Percentiles rank a stretch among this genome's conserved stretches.
Conservation (phyloP, 441 rosid genomes). For the Gossypium lobatum region DNA sequence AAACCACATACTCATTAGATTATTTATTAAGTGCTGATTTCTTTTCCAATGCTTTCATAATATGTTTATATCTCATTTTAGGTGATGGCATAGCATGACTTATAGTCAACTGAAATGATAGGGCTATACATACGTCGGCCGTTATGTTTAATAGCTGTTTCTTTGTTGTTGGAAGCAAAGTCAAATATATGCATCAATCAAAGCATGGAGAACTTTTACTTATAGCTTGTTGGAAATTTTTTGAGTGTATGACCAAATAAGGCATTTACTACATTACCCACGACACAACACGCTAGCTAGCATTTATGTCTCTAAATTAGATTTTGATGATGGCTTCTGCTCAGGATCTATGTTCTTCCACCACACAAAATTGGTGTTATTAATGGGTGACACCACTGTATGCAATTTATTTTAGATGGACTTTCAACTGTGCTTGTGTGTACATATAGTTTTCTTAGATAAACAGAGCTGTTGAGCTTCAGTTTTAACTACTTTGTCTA, state of each 20-base stretch:
- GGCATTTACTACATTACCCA: constrained; percentile 39
- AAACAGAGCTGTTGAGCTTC: not conserved
- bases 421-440: no score
- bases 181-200: constrained; percentile 29
- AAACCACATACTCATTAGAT: no score
- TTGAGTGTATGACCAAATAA: constrained; percentile 40
- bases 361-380: constrained; percentile 30
- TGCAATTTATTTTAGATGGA: not conserved
- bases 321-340: constrained; percentile 61
- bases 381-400: constrained; percentile 23
- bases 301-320: constrained; percentile 40
- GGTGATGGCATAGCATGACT: not conserved
- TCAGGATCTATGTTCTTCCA: constrained; percentile 49
- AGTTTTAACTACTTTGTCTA: not conserved
- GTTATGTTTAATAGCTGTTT: constrained; percentile 18
- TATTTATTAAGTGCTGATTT: no score
- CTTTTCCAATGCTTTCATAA: no score
- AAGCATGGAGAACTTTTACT: constrained; percentile 28
- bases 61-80: not conserved
- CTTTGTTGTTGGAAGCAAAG: constrained; percentile 17
- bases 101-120: not conserved
- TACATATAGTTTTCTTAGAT: not conserved
- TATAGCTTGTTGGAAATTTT: constrained; percentile 17
- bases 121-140: not conserved
- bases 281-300: constrained; percentile 44